Percentiles rank a stretch among this genome's conserved stretches.
phyloP scores from a whole-genome alignment of 179 eudicot genomes.

The Actinidia chinensis region DNA sequence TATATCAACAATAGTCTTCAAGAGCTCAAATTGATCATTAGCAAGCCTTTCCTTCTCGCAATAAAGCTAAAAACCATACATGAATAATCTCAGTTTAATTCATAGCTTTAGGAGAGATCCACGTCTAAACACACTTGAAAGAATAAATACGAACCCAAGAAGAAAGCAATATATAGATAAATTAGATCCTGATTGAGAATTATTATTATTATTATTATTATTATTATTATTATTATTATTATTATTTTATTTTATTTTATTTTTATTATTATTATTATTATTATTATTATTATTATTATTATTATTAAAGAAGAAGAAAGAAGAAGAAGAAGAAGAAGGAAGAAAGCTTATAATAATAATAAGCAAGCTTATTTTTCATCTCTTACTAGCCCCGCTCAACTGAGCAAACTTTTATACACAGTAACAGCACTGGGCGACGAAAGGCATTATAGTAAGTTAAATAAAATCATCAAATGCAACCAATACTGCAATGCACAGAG shows the following conservation, averaged over 20 bases:
- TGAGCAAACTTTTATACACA: neutral
- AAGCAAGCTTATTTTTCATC: neutral
- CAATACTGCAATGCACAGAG: neutral
- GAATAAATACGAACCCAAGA: neutral
- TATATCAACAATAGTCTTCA: slow-evolving; percentile 80
- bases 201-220: too few relatives aligned
- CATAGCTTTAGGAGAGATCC: neutral
- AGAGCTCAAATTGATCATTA: slow-evolving; percentile 63
- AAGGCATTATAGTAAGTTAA: neutral
- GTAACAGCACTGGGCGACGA: too few relatives aligned
- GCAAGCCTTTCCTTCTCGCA: slow-evolving; percentile 83
- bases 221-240: too few relatives aligned
- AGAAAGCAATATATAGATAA: neutral
- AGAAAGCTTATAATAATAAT: too few relatives aligned
- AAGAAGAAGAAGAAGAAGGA: too few relatives aligned
- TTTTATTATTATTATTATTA: too few relatives aligned
- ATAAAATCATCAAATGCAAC: neutral
- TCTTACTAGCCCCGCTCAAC: neutral
- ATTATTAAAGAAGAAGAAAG: too few relatives aligned
- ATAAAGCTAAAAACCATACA: slow-evolving; percentile 59
- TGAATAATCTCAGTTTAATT: slow-evolving; percentile 10
- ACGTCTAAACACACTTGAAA: neutral
- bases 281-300: too few relatives aligned
- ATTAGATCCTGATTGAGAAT: neutral
- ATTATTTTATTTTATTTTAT: too few relatives aligned